Evolutionary conservation across 345 rosid species (phyloP).

Genomic region (Ricinus communis): DNA sequence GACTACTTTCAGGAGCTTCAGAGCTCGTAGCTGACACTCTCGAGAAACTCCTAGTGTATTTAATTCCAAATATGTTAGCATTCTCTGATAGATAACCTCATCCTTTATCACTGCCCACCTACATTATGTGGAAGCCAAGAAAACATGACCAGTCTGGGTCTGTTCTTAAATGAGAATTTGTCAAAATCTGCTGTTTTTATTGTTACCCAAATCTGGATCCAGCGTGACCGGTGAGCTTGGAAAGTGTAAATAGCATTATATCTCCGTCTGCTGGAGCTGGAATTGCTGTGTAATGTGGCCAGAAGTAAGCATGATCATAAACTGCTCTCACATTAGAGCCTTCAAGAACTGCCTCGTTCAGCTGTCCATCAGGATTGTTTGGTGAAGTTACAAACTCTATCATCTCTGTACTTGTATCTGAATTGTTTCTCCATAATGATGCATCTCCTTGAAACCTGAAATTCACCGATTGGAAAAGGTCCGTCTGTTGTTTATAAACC

Average conservation of each 20-base stretch:
- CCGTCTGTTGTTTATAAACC: slow-evolving; percentile 46
- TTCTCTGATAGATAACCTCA: slow-evolving; percentile 48
- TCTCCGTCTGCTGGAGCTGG: slow-evolving; percentile 51
- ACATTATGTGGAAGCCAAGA: background rate
- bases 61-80: slow-evolving; percentile 11
- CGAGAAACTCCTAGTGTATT: slow-evolving; percentile 56
- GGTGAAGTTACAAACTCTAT: slow-evolving; percentile 80
- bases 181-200: background rate
- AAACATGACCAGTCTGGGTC: background rate
- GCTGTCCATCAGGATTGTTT: slow-evolving; percentile 71
- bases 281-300: slow-evolving; percentile 75
- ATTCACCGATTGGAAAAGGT: slow-evolving; percentile 37
- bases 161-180: background rate
- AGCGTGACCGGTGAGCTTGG: slow-evolving; percentile 82
- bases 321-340: slow-evolving; percentile 53
- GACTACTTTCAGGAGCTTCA: slow-evolving; percentile 50
- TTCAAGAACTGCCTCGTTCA: slow-evolving; percentile 48
- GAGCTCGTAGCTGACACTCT: slow-evolving; percentile 55
- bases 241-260: slow-evolving; percentile 56
- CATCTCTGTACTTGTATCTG: slow-evolving; percentile 25
- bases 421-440: slow-evolving; percentile 31
- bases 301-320: slow-evolving; percentile 65
- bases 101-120: slow-evolving; percentile 71
- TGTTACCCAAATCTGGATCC: slow-evolving; percentile 71
- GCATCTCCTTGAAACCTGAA: slow-evolving; percentile 56